Evolutionary conservation across 768 basidiomycete species (phyloP), one percentile per base, ranked within the genome.

Genomic region (Mycena capillaripes): DNA sequence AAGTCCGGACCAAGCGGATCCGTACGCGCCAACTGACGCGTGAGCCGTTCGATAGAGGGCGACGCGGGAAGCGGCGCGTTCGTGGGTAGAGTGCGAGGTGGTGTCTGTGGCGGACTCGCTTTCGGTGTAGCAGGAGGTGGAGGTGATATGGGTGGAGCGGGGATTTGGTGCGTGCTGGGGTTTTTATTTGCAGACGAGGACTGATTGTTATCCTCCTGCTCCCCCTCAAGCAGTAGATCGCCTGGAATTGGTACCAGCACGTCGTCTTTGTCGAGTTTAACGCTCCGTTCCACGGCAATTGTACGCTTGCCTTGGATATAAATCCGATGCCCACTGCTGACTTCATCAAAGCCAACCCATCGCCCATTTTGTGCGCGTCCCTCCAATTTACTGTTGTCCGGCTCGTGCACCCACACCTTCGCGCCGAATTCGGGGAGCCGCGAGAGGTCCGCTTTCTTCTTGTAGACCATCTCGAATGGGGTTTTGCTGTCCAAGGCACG

Each of bases 281-380:
- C 73, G 48, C 81, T 82, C 12, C 78, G 76, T 74, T 85, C 79
- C 8, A 82, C 78, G 1, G 75, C 77, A 23, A 84, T 75, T 0
- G 59, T 59, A 6, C 65, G 58, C 42, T 66, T 67, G 11, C 77
- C 70, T 4, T 79, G 73, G 75, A 80, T 80, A 66, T 84, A 85
- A 23, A 85, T 77, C 0, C 75, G 75, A 38, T 81, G 79, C 0
- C 78, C 81, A n/a, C 78, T 80, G 61, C 79, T 81, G 27, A 81
- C 71, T 2, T 77, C 63, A 69, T 84, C 80, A 75, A 80, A 82
- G 0, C 85, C 83, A 14, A 86, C 72, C 81, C 81, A 87, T 10
- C 70, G 69, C 0, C 82, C 82, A 27, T 80, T 74, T 7, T 75
- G 52, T 7, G 75, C 76, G 17, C 73, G 44, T 17, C 75, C 66